phyloP scores from a whole-genome alignment of 2,329 filamentous ascomycete genomes.

The Fusarium virguliforme region DNA sequence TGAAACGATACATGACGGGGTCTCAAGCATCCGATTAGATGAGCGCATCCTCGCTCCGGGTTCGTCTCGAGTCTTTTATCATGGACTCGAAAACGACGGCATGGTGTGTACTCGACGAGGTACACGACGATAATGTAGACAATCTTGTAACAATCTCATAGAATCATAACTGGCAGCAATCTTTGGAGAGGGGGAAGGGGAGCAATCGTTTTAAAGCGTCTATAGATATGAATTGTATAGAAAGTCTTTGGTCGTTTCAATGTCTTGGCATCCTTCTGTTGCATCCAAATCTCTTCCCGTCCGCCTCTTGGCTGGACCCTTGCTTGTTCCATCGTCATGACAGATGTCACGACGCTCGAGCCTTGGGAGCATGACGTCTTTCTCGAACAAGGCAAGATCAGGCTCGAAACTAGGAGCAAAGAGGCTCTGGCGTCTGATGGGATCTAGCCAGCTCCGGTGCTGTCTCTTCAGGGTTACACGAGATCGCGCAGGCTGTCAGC shows the following conservation, averaged over 20 bases:
- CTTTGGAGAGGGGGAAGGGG: constrained; percentile 21
- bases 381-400: neutral
- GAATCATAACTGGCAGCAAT: constrained; percentile 32
- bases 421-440: constrained; percentile 21
- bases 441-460: constrained; percentile 8
- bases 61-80: neutral
- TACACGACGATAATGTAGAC: constrained; percentile 45
- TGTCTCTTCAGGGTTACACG: constrained; percentile 27
- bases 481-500: neutral
- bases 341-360: constrained; percentile 17
- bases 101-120: constrained; percentile 24
- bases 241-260: neutral
- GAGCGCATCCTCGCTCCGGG: neutral
- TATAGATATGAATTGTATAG: constrained; percentile 40
- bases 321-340: constrained; percentile 6
- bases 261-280: neutral
- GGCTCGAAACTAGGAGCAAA: constrained; percentile 3
- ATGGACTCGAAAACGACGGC: constrained; percentile 29
- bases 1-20: neutral
- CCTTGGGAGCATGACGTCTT: constrained; percentile 28
- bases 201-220: constrained; percentile 45
- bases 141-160: constrained; percentile 39
- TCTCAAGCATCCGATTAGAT: neutral
- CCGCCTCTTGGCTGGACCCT: neutral
- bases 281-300: neutral